These are phyloP conservation scores for Candida khao-thaluensis DNA, from an alignment of 805 yeast species.

Conservation along the genomic window DNA sequence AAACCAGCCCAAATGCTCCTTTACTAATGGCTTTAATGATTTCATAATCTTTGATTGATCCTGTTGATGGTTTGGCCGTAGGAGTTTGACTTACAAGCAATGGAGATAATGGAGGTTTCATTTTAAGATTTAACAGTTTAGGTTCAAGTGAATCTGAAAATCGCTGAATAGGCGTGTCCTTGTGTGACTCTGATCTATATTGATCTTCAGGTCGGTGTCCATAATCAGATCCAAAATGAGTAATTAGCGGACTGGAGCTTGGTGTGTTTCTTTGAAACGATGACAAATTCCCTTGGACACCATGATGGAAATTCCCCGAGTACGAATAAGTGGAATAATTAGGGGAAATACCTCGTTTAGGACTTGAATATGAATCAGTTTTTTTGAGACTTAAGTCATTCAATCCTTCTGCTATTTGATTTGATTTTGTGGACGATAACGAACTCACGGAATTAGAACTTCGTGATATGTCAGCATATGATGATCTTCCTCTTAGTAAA, in stretches of 20 bases:
- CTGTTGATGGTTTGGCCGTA: conserved; percentile 49
- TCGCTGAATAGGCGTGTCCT: not conserved
- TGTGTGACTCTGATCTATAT: not conserved
- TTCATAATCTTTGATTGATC: conserved; percentile 85
- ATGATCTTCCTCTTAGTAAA: conserved; percentile 24
- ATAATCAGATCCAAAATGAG: conserved; percentile 9
- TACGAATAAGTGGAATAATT: conserved; percentile 22
- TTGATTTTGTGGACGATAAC: conserved; percentile 21
- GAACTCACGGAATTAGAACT: conserved; percentile 17
- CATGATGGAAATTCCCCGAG: too few species aligned
- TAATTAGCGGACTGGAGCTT: conserved; percentile 18
- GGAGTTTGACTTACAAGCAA: conserved; percentile 66
- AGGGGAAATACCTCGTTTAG: conserved; percentile 59
- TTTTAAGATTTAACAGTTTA: conserved; percentile 10
- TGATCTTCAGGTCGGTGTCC: not conserved
- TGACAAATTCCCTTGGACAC: conserved; percentile 56
- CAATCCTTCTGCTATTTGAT: conserved; percentile 22
- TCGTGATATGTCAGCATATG: conserved; percentile 13
- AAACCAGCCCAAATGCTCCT: conserved; percentile 97
- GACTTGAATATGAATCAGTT: conserved; percentile 38
- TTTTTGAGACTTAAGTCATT: conserved; percentile 27
- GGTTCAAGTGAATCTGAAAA: too few species aligned
- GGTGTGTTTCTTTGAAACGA: conserved; percentile 59
- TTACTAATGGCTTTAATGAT: conserved; percentile 89
- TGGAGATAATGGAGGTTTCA: conserved; percentile 76